A percentile compares a stretch with the other conserved stretches of the same genome.
Conservation (phyloP, 2,329 filamentous ascomycete genomes). For the Tolypocladium tundrense region DNA sequence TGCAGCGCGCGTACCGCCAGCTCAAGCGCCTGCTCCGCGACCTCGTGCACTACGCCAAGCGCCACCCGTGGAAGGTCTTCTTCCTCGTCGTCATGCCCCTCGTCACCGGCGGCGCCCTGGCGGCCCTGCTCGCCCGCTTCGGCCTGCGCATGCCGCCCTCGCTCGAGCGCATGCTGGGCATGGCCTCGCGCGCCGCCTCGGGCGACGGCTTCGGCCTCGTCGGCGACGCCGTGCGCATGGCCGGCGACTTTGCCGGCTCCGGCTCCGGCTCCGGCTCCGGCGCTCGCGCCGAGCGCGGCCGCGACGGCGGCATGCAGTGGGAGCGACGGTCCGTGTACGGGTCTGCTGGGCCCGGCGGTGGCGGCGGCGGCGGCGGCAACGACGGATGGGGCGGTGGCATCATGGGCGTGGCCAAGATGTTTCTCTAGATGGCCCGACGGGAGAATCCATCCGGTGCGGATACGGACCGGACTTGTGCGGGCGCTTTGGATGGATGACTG, state of each 20-base stretch:
- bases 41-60: slow-evolving; percentile 69
- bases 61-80: slow-evolving; percentile 81
- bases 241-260: slow-evolving; percentile 21
- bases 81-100: slow-evolving; percentile 80
- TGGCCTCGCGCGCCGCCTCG: slow-evolving; percentile 40
- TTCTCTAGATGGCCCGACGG: slow-evolving; percentile 8
- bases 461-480: not conserved
- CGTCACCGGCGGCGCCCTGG: slow-evolving; percentile 71
- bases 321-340: slow-evolving; percentile 25
- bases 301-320: slow-evolving; percentile 25
- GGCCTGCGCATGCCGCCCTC: slow-evolving; percentile 64
- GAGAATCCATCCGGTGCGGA: not conserved
- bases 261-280: slow-evolving; percentile 4
- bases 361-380: slow-evolving; percentile 10
- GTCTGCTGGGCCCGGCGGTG: slow-evolving; percentile 13
- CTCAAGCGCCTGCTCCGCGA: slow-evolving; percentile 72
- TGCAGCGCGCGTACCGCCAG: slow-evolving; percentile 62
- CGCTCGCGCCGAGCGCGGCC: slow-evolving; percentile 22
- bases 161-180: slow-evolving; percentile 48
- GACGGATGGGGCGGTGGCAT: slow-evolving; percentile 25
- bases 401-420: slow-evolving; percentile 29
- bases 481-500: not conserved
- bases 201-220: slow-evolving; percentile 36
- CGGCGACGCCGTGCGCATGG: slow-evolving; percentile 46
- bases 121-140: slow-evolving; percentile 66